A percentile compares a stretch with the other conserved stretches of the same genome.
phyloP scores from a whole-genome alignment of 495 filamentous ascomycete species.

The Tuber aestivum region DNA sequence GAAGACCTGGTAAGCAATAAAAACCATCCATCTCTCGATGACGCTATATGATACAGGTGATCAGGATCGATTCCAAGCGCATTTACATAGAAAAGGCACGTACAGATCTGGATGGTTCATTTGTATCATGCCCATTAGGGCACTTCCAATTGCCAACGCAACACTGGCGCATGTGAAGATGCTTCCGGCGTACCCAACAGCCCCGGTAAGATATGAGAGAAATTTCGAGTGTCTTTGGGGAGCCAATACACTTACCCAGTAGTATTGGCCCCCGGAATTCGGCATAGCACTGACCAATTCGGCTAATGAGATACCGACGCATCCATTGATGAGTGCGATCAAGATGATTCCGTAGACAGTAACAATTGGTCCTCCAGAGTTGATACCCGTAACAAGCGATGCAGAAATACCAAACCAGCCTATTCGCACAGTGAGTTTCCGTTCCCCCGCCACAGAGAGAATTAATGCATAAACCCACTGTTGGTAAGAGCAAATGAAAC shows the following conservation, averaged over 20 bases:
- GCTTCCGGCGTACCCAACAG: conserved; percentile 55
- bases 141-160: conserved; percentile 52
- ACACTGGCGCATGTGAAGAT: conserved; percentile 56
- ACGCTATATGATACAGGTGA: conserved; percentile 39
- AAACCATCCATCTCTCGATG: conserved; percentile 54
- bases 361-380: conserved; percentile 55
- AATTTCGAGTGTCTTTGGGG: conserved; percentile 52
- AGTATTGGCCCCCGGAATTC: conserved; percentile 61
- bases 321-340: conserved; percentile 52
- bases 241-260: conserved; percentile 57
- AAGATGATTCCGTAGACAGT: conserved; percentile 58
- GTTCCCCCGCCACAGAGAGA: background rate
- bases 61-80: background rate
- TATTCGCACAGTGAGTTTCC: background rate
- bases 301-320: conserved; percentile 53
- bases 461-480: conserved; percentile 28
- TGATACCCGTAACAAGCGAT: conserved; percentile 56
- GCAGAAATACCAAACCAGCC: conserved; percentile 58
- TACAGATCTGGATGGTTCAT: conserved; percentile 56
- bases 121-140: conserved; percentile 55
- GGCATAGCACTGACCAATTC: conserved; percentile 57
- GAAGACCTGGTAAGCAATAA: conserved; percentile 51
- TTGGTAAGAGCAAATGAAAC: conserved; percentile 60
- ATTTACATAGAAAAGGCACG: conserved; percentile 17
- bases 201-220: conserved; percentile 54